Percentiles rank a stretch among this genome's conserved stretches.
phyloP scores from a whole-genome alignment of 306 rosid species.

The Macrotyloma uniflorum region DNA sequence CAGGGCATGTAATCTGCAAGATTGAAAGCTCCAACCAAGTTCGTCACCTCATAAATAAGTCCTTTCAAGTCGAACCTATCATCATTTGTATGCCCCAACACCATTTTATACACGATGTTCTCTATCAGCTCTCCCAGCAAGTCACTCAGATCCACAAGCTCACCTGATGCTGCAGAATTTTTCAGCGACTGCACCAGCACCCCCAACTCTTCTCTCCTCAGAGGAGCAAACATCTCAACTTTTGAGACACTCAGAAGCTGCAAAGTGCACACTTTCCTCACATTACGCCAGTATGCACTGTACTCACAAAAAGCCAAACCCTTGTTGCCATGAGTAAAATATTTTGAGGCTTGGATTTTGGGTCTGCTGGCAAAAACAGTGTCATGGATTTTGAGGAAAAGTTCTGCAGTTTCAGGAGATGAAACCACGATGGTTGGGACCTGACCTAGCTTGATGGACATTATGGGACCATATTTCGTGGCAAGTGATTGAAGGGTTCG shows the following conservation, averaged over 20 bases:
- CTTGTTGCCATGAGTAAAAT: background rate
- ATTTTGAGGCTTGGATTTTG: background rate
- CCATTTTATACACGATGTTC: too few species aligned
- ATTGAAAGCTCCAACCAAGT: background rate
- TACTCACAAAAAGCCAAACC: slow-evolving; percentile 17
- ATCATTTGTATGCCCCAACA: too few species aligned
- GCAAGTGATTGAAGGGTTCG: slow-evolving; percentile 38
- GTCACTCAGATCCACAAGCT: slow-evolving; percentile 23
- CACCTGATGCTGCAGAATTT: background rate
- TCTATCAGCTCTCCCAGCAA: background rate
- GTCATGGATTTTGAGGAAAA: slow-evolving; percentile 59
- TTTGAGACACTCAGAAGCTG: slow-evolving; percentile 29
- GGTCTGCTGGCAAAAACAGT: slow-evolving; percentile 27
- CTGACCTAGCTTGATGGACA: slow-evolving; percentile 45
- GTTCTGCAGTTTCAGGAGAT: slow-evolving; percentile 47
- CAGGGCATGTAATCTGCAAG: slow-evolving; percentile 36
- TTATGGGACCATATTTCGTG: slow-evolving; percentile 46
- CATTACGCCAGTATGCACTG: slow-evolving; percentile 40
- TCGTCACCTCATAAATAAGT: background rate
- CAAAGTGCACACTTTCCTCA: slow-evolving; percentile 32
- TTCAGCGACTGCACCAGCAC: background rate
- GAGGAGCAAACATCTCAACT: slow-evolving; percentile 31
- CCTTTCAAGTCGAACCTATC: slow-evolving; percentile 22
- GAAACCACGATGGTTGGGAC: slow-evolving; percentile 42
- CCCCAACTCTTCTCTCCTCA: slow-evolving; percentile 25